These are phyloP conservation scores for Kazachstania sp. DNA, from an alignment of 1,139 yeast genomes.

Conservation along the genomic window DNA sequence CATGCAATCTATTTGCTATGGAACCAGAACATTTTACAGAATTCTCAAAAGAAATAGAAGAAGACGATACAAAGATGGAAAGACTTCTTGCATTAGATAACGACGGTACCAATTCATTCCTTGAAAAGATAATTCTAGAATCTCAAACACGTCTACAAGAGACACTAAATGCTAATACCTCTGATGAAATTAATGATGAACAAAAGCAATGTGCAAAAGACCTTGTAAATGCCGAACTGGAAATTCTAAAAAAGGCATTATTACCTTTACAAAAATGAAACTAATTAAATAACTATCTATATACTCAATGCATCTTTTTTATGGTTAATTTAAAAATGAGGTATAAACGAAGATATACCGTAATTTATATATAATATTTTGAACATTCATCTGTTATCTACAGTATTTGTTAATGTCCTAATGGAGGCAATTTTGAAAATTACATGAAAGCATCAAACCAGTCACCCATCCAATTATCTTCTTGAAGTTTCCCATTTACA, in stretches of 20 bases:
- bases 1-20: slow-evolving; percentile 8
- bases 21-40: neutral
- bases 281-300: too few species aligned
- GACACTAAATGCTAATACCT: neutral
- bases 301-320: too few species aligned
- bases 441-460: too few species aligned
- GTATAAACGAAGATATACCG: too few species aligned
- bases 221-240: neutral
- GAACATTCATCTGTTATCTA: too few species aligned
- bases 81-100: neutral
- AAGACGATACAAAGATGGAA: neutral
- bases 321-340: too few species aligned
- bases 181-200: neutral
- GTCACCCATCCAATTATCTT: too few species aligned
- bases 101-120: neutral
- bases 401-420: too few species aligned
- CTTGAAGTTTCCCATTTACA: too few species aligned
- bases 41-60: neutral
- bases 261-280: neutral
- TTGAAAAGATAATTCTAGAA: neutral
- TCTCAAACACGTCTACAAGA: neutral
- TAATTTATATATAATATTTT: too few species aligned
- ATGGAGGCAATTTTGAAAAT: too few species aligned
- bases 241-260: neutral
- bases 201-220: neutral